Evolutionary conservation across 805 yeast genomes (phyloP).

Genomic region (Spathaspora hagerdaliae): DNA sequence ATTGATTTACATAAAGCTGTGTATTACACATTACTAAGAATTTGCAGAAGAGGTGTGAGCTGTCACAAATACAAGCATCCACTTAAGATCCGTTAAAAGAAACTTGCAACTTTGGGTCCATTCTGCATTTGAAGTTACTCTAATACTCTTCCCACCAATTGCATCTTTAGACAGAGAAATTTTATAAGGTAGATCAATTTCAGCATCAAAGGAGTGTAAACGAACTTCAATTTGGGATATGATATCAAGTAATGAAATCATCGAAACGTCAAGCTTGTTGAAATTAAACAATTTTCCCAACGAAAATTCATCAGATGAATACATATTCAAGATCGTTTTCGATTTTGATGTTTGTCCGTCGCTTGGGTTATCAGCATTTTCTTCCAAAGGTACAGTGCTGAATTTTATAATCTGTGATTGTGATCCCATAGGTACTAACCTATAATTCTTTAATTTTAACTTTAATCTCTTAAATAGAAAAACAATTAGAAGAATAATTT

Average conservation of each 20-base stretch:
- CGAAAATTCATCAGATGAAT: conserved; percentile 69
- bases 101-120: conserved; percentile 92
- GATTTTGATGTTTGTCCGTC: conserved; percentile 12
- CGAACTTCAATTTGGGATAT: conserved; percentile 47
- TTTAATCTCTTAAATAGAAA: conserved; percentile 59
- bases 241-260: conserved; percentile 72
- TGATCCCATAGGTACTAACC: conserved; percentile 78
- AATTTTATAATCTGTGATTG: conserved; percentile 68
- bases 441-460: conserved; percentile 54
- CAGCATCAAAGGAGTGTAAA: conserved; percentile 44
- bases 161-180: conserved; percentile 56
- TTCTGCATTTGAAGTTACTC: conserved; percentile 66
- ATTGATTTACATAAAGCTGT: too few relatives aligned
- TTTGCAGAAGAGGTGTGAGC: conserved; percentile 18
- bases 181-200: conserved; percentile 67
- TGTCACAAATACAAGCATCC: conserved; percentile 77
- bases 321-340: conserved; percentile 49
- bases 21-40: background rate
- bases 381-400: conserved; percentile 20
- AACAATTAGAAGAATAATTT: conserved; percentile 63
- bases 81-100: conserved; percentile 69
- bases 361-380: background rate
- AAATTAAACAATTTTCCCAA: conserved; percentile 68
- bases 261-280: conserved; percentile 72
- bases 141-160: conserved; percentile 75